A percentile compares a stretch with the other conserved stretches of the same genome.
Conservation (phyloP, 2,329 filamentous ascomycete genomes). For the Cadophora luteo-olivacea region DNA sequence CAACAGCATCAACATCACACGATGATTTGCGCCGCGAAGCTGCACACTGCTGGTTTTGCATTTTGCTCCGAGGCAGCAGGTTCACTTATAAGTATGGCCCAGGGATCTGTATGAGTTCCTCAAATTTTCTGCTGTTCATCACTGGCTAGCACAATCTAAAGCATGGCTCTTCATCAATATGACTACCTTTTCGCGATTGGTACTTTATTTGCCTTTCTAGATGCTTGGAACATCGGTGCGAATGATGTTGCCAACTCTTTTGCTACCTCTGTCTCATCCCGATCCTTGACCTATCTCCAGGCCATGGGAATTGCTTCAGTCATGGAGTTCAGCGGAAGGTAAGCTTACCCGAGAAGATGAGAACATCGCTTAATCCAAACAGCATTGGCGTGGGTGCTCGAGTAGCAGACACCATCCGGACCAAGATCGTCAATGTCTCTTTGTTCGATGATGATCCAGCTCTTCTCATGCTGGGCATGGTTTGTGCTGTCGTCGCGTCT, state of each 20-base stretch:
- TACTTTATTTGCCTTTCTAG: conserved; percentile 69
- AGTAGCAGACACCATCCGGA: conserved; percentile 67
- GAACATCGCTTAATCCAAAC: too few relatives aligned
- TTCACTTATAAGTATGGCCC: too few relatives aligned
- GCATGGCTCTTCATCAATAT: conserved; percentile 54
- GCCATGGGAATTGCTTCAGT: conserved; percentile 29
- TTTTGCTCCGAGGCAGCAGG: too few relatives aligned
- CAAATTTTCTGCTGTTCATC: too few relatives aligned
- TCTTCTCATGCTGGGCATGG: conserved; percentile 64
- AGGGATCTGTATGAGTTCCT: too few relatives aligned
- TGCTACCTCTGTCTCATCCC: conserved; percentile 75
- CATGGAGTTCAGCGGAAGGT: conserved; percentile 48
- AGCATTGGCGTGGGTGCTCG: conserved; percentile 46
- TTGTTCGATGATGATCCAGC: conserved; percentile 56
- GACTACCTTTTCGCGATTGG: conserved; percentile 70
- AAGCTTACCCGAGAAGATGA: too few relatives aligned
- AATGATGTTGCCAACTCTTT: conserved; percentile 79
- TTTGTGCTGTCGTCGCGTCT: conserved; percentile 60
- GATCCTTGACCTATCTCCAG: conserved; percentile 66
- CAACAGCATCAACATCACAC: too few relatives aligned
- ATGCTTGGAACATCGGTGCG: conserved; percentile 67
- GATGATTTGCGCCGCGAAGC: too few relatives aligned
- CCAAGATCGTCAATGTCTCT: conserved; percentile 59
- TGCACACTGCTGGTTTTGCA: too few relatives aligned
- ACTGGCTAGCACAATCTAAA: too few relatives aligned